A percentile compares a stretch with the other conserved stretches of the same genome.
These are phyloP conservation scores for Musa acuminata DNA, from an alignment of 176 grass and related monocot species.

Conservation along the genomic window DNA sequence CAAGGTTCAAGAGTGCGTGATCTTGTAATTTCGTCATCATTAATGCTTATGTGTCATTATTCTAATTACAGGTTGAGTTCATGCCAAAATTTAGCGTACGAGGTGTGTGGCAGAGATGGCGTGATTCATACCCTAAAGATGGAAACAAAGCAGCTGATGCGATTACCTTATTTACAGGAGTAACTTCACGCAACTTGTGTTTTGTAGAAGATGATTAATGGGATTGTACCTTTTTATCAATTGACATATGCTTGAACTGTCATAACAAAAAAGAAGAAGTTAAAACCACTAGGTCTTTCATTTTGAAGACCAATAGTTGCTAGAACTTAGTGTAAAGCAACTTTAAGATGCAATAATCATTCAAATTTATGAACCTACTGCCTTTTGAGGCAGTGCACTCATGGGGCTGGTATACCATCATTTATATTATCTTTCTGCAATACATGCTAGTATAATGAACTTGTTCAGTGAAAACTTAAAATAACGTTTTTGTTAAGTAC, in stretches of 20 bases:
- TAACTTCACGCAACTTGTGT: conserved; percentile 23
- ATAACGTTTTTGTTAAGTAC: too few relatives aligned
- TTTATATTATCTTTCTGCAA: too few relatives aligned
- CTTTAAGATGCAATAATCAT: too few relatives aligned
- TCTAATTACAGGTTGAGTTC: conserved; percentile 70
- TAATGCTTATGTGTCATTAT: conserved; percentile 20
- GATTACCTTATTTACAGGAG: conserved; percentile 93
- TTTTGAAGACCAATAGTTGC: too few relatives aligned
- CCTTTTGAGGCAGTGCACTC: too few relatives aligned
- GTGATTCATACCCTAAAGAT: conserved; percentile 67
- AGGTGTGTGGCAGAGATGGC: conserved; percentile 89
- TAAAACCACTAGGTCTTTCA: too few relatives aligned
- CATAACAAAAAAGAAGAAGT: too few relatives aligned
- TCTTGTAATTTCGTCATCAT: conserved; percentile 12
- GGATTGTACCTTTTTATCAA: conserved; percentile 1
- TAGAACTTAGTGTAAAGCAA: too few relatives aligned
- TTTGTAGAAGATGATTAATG: background rate
- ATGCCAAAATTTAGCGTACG: conserved; percentile 92
- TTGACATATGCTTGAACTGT: background rate
- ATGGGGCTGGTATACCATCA: too few relatives aligned
- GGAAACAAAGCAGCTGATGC: conserved; percentile 43
- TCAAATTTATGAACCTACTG: too few relatives aligned
- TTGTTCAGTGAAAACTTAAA: too few relatives aligned
- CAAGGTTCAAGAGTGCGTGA: background rate
- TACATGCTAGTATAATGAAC: too few relatives aligned